Percentiles rank a stretch among this genome's conserved stretches.
Evolutionary conservation across 306 rosid genomes (phyloP).

Genomic region (Cicer judaicum): DNA sequence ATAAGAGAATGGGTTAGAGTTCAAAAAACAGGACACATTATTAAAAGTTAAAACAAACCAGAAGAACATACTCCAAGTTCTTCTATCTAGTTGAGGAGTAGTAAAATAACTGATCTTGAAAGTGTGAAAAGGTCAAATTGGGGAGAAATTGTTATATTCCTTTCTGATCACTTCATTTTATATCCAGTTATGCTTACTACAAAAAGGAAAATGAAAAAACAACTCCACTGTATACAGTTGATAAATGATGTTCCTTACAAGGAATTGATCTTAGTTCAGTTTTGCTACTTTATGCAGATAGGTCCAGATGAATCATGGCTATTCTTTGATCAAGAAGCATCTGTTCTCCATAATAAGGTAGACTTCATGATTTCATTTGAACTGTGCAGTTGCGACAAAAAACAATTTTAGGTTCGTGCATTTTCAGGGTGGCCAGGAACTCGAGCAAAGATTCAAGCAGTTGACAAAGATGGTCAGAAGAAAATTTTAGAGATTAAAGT

Average conservation of each 20-base stretch:
- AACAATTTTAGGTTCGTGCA: slow-evolving; percentile 83
- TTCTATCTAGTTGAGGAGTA: slow-evolving; percentile 1
- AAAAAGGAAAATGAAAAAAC: slow-evolving; percentile 1
- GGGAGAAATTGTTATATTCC: slow-evolving; percentile 3
- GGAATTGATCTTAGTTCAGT: too few species aligned
- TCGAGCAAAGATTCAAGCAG: slow-evolving; percentile 64
- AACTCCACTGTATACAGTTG: background rate
- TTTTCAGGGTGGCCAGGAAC: slow-evolving; percentile 99
- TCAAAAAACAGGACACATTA: background rate
- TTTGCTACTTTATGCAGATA: too few species aligned
- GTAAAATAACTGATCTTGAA: background rate
- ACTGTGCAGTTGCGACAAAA: slow-evolving; percentile 55
- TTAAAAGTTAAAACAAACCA: background rate
- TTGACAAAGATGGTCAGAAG: slow-evolving; percentile 56
- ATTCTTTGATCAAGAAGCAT: too few species aligned
- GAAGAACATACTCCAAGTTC: background rate
- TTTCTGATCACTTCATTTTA: background rate
- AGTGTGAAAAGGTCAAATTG: slow-evolving; percentile 5
- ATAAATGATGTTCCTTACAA: slow-evolving; percentile 13
- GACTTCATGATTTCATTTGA: slow-evolving; percentile 45
- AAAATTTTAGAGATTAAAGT: slow-evolving; percentile 74
- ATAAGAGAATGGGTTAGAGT: background rate
- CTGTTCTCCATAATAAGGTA: too few species aligned
- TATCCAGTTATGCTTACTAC: background rate
- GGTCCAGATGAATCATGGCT: too few species aligned